phyloP scores from a whole-genome alignment of 176 grass and related monocot species.

The Carex pumila region DNA sequence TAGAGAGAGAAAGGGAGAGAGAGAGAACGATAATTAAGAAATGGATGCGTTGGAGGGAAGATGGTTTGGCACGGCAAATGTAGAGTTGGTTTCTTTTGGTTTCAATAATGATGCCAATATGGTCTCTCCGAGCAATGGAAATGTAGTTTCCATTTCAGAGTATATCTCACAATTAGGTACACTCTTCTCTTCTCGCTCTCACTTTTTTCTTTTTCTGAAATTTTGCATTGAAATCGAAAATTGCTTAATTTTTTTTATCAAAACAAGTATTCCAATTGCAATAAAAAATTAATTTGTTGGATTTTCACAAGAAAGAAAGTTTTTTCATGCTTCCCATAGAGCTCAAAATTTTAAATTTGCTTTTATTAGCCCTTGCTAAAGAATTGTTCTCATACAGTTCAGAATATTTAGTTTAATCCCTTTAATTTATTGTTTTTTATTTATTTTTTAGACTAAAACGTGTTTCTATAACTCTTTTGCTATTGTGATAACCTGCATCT shows the following conservation, averaged over 20 bases:
- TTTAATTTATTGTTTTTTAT: not conserved
- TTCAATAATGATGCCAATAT: not conserved
- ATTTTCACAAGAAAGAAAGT: not conserved
- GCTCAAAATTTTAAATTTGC: not conserved
- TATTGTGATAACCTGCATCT: not conserved
- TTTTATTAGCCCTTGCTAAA: not conserved
- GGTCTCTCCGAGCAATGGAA: not conserved
- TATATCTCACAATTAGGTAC: conserved; percentile 22
- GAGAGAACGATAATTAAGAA: not conserved
- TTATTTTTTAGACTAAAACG: not conserved
- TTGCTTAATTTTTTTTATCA: not conserved
- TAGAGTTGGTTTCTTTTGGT: not conserved
- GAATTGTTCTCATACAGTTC: not conserved
- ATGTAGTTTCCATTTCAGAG: not conserved
- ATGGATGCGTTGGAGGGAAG: not conserved
- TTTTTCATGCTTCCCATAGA: not conserved
- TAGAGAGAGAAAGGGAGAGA: not conserved
- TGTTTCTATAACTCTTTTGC: not conserved
- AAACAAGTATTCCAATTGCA: not conserved
- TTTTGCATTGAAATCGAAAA: not conserved
- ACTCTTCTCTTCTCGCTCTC: not conserved
- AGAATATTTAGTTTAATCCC: not conserved
- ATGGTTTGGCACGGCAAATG: not conserved
- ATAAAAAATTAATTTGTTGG: not conserved
- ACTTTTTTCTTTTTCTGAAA: not conserved